Evolutionary conservation across 179 eudicot genomes (phyloP), one percentile per base, ranked within the genome.

Genomic region (Beta macrorhiza): DNA sequence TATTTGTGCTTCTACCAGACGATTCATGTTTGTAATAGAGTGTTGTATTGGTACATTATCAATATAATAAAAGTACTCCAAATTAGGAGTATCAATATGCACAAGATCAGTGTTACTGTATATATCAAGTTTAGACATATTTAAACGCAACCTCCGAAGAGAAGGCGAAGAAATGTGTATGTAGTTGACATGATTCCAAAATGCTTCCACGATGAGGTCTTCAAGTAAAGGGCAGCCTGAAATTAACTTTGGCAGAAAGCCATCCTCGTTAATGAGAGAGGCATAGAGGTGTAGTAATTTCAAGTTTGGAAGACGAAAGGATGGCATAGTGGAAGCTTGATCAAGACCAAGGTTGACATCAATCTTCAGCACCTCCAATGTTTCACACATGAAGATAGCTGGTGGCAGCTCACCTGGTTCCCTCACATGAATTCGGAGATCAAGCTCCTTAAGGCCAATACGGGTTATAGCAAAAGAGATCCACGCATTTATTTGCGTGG

Each of bases 151-250:
- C 44, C 70, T 76, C 42, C 79, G 53, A 76, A 76, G 79, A 62
- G 70, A 77, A 61, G 55, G n/a, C 6, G 79, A 62, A 13, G 59
- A 22, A 6, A 77, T 62, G 8, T 12, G 14, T 25, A 22, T 13
- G 59, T 12, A 6, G 8, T 47, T 3, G 42, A 3, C 44, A 59
- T n/a, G 56, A 15, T 77, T 47, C 59, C 16, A 47, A 3, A 0
- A 15, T 2, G 29, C 47, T 22, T 25, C 9, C 14, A 77, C 7
- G 49, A 16, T n/a, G 2, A 77, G 22, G 25, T 77, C 72, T 77
- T 77, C 80, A 65, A 77, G 80, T 15, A 67, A 7, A 2, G 62
- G 72, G 10, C 72, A 77, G 11, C 80, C 49, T 16, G 51, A 64
- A 15, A 77, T 22, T 51, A 77, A 49, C 62, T 51, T 65, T 7